These are phyloP conservation scores for Termitomyces sp. DNA, from an alignment of 1,284 basidiomycete genomes.

Conservation along the genomic window DNA sequence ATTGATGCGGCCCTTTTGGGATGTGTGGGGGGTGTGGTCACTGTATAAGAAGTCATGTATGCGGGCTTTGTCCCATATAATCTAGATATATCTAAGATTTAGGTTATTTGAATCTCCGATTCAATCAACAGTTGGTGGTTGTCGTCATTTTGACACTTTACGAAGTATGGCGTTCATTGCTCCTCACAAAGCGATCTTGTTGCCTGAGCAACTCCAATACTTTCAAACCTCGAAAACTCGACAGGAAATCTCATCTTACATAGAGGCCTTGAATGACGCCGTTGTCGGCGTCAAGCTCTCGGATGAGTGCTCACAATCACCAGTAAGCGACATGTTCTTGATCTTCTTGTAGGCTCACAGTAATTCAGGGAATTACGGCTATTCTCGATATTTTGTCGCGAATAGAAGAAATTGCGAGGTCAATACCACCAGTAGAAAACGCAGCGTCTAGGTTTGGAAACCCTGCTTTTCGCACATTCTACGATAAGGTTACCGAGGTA, in stretches of 20 bases:
- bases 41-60: constrained; percentile 22
- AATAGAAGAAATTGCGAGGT: constrained; percentile 63
- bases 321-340: constrained; percentile 37
- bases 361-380: constrained; percentile 51
- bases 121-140: neutral
- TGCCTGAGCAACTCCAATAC: constrained; percentile 73
- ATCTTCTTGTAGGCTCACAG: constrained; percentile 3
- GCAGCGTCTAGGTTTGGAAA: constrained; percentile 94
- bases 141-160: neutral
- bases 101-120: neutral
- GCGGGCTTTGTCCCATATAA: neutral
- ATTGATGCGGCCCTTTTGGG: constrained; percentile 66
- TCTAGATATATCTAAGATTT: neutral
- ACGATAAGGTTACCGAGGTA: constrained; percentile 76
- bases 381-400: constrained; percentile 61
- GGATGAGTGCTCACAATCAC: constrained; percentile 52
- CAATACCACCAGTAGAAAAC: constrained; percentile 86
- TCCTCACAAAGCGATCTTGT: constrained; percentile 76
- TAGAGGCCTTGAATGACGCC: constrained; percentile 73
- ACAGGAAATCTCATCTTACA: constrained; percentile 64
- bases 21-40: constrained; percentile 57
- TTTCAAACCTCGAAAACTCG: constrained; percentile 80
- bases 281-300: constrained; percentile 77
- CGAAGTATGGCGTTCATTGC: constrained; percentile 11
- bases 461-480: constrained; percentile 91